A percentile compares a stretch with the other conserved stretches of the same genome.
Conservation (phyloP, 2,329 filamentous ascomycete genomes). For the Beauveria asiatica region DNA sequence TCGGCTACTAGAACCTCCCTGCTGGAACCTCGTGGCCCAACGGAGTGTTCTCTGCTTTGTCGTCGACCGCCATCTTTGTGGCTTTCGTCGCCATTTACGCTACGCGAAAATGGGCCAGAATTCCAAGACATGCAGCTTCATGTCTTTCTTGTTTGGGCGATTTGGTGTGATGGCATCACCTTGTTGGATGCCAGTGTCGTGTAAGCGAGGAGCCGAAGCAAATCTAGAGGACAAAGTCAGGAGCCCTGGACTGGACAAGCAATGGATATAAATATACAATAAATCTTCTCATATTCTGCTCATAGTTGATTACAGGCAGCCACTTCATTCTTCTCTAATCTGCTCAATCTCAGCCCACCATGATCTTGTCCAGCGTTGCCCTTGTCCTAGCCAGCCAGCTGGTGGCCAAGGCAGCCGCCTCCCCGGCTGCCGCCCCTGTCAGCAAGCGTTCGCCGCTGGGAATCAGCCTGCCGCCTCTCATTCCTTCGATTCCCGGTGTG, state of each 20-base stretch:
- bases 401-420: slow-evolving; percentile 1
- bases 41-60: not conserved
- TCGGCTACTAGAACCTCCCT: not conserved
- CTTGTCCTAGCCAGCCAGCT: slow-evolving; percentile 5
- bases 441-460: slow-evolving; percentile 20
- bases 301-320: not conserved
- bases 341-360: not conserved
- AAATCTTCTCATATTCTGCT: slow-evolving; percentile 8
- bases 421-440: not conserved
- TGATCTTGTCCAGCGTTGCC: slow-evolving; percentile 6
- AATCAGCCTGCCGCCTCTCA: slow-evolving; percentile 43
- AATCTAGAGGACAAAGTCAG: not conserved
- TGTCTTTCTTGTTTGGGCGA: not conserved
- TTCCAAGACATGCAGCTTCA: slow-evolving; percentile 5
- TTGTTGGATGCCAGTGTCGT: not conserved
- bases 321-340: not conserved
- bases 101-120: not conserved
- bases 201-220: not conserved
- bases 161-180: not conserved
- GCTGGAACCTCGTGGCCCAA: not conserved
- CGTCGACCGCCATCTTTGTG: not conserved
- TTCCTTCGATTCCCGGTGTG: slow-evolving; percentile 50
- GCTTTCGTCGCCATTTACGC: slow-evolving; percentile 8
- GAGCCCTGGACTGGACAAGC: not conserved
- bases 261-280: not conserved